Evolutionary conservation across 2,329 filamentous ascomycete species (phyloP), one percentile per base, ranked within the genome.

Genomic region (Pestalotiopsis fici): DNA sequence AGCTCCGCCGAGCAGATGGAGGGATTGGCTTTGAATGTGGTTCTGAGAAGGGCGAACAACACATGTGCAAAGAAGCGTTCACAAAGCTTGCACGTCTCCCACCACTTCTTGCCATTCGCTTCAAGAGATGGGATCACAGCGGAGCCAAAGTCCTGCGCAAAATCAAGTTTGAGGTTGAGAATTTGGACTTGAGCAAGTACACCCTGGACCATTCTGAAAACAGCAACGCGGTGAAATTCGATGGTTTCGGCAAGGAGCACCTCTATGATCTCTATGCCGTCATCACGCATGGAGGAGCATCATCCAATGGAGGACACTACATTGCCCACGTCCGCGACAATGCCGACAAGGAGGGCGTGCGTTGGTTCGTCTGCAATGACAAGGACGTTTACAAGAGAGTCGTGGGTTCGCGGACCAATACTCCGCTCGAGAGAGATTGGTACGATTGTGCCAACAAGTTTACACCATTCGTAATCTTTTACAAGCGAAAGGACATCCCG

Each of bases 181-280:
- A 90, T 43, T 83, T 97, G 18, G 84, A 89, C 73, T 78, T 89
- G 31, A 82, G 79, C 9, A 79, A 76, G 5, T 84, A 80, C 72
- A 76, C 68, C 66, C 65, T 70, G 7, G 59, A 65, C 23, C 6
- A 67, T 1, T 23, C 37, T 25, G 57, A 43, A 4, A 39, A 31
- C 27, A 6, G n/a, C 18, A 56, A 43, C 9, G n/a, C 76, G 5
- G 72, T 78, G 50, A 76, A 78, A 68, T 82, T 83, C 67, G 78
- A 73, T 11, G 80, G 81, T 15, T 84, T 86, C 67, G 72, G 74
- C 2, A 80, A 79, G 0, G 91, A 92, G 0, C 94, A 92, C 75
- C 82, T 84, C 4, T 99, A 98, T 78, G 91, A 97, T 75, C 91
- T 93, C 64, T 98, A 97, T 76, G 95, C 91, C 2, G 91, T 98